A percentile compares a stretch with the other conserved stretches of the same genome.
phyloP scores from a whole-genome alignment of 352 stramenopile genomes.

The Phytophthora quininea region DNA sequence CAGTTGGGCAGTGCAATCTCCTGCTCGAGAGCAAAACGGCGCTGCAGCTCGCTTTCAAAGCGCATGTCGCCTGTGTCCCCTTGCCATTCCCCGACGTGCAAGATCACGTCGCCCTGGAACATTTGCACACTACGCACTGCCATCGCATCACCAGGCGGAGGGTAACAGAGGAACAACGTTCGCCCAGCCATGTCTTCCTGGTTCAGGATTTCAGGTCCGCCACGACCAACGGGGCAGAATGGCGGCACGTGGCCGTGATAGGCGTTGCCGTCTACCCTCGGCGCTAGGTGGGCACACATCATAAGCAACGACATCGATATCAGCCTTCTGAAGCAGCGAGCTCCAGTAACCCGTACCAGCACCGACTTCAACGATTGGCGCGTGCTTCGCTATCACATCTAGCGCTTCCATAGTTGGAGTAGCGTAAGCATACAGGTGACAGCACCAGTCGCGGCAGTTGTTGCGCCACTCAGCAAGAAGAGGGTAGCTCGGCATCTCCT shows the following conservation, averaged over 20 bases:
- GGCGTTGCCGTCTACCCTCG: conserved; percentile 46
- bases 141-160: conserved; percentile 69
- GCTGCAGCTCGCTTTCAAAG: conserved; percentile 69
- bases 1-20: conserved; percentile 76
- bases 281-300: conserved; percentile 54
- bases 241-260: conserved; percentile 72
- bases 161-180: conserved; percentile 77
- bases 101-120: conserved; percentile 68
- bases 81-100: conserved; percentile 85
- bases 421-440: conserved; percentile 75
- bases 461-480: conserved; percentile 77
- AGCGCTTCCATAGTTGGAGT: conserved; percentile 67
- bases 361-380: conserved; percentile 87
- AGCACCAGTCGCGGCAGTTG: conserved; percentile 81
- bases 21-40: conserved; percentile 56
- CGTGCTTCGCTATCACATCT: conserved; percentile 49
- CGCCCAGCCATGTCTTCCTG: conserved; percentile 42
- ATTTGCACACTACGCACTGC: conserved; percentile 55
- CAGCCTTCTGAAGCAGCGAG: conserved; percentile 61
- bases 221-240: conserved; percentile 64
- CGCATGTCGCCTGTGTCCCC: conserved; percentile 70
- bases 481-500: conserved; percentile 67
- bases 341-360: conserved; percentile 92
- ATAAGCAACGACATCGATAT: conserved; percentile 80
- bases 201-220: conserved; percentile 61